A percentile compares a stretch with the other conserved stretches of the same genome.
These are phyloP conservation scores for Pulveroboletus ravenelii DNA, from an alignment of 768 basidiomycete species.

Conservation along the genomic window DNA sequence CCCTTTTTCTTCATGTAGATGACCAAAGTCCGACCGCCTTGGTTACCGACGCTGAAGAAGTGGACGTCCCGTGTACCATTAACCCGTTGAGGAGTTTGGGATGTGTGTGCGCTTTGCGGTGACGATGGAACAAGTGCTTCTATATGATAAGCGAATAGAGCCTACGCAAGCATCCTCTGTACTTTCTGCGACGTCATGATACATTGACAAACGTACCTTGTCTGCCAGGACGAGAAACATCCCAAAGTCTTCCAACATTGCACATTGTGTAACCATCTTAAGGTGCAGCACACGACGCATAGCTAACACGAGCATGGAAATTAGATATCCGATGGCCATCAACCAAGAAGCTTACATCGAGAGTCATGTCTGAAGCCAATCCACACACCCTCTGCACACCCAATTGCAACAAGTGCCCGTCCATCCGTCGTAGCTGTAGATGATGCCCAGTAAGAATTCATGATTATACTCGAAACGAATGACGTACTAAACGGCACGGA, in stretches of 20 bases:
- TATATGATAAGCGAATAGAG: slow-evolving; percentile 90
- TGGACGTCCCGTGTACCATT: slow-evolving; percentile 89
- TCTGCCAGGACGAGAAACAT: slow-evolving; percentile 95
- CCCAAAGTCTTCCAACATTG: slow-evolving; percentile 93
- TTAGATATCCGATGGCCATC: slow-evolving; percentile 1
- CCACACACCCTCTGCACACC: slow-evolving; percentile 94
- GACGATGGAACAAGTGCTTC: slow-evolving; percentile 93
- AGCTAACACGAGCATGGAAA: slow-evolving; percentile 40
- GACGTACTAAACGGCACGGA: slow-evolving; percentile 86
- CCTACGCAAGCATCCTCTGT: slow-evolving; percentile 35
- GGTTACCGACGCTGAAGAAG: slow-evolving; percentile 90
- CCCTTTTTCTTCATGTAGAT: slow-evolving; percentile 97
- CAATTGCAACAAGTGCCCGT: slow-evolving; percentile 84
- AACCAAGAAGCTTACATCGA: slow-evolving; percentile 45
- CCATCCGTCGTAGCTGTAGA: slow-evolving; percentile 73
- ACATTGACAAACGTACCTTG: slow-evolving; percentile 46
- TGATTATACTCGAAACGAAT: not conserved
- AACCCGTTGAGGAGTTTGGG: slow-evolving; percentile 84
- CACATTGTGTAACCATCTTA: slow-evolving; percentile 91
- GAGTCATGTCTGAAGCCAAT: slow-evolving; percentile 90
- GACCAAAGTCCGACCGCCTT: slow-evolving; percentile 83
- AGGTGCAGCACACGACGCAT: slow-evolving; percentile 91
- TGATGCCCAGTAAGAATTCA: slow-evolving; percentile 8
- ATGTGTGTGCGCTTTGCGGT: slow-evolving; percentile 58
- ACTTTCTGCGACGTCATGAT: not conserved